Percentiles rank a stretch among this genome's conserved stretches.
These are phyloP conservation scores for Termitomyces sp. DNA, from an alignment of 768 basidiomycete genomes.

Conservation along the genomic window DNA sequence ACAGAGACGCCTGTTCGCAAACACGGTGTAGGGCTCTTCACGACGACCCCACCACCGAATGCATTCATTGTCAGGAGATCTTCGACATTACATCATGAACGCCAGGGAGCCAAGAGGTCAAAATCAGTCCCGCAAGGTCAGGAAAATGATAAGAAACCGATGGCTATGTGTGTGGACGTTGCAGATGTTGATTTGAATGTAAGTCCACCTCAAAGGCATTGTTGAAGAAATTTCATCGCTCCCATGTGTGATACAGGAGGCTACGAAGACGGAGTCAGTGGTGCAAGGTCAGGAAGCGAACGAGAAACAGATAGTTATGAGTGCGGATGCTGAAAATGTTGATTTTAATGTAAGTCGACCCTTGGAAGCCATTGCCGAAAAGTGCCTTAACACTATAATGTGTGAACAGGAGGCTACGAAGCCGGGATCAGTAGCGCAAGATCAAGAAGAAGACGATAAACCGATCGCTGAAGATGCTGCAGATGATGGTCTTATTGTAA, in stretches of 20 bases:
- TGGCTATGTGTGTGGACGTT: conserved; percentile 4
- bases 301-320: background rate
- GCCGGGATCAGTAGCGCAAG: background rate
- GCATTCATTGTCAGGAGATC: background rate
- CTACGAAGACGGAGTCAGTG: background rate
- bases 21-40: conserved; percentile 5
- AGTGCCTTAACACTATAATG: background rate
- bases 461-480: background rate
- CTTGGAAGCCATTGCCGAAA: background rate
- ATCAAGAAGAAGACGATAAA: background rate
- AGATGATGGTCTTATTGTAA: background rate
- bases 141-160: background rate
- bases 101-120: background rate
- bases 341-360: background rate
- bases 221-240: background rate
- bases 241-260: background rate
- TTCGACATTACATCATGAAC: background rate
- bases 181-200: background rate
- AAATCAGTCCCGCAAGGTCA: background rate
- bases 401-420: no score
- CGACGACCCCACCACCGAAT: conserved; percentile 5
- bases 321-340: background rate
- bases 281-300: background rate
- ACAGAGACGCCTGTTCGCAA: conserved; percentile 1
- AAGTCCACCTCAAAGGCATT: background rate